Percentiles rank a stretch among this genome's conserved stretches.
These are phyloP conservation scores for Capronia epimyces DNA, from an alignment of 2,329 filamentous ascomycete species.

Conservation along the genomic window DNA sequence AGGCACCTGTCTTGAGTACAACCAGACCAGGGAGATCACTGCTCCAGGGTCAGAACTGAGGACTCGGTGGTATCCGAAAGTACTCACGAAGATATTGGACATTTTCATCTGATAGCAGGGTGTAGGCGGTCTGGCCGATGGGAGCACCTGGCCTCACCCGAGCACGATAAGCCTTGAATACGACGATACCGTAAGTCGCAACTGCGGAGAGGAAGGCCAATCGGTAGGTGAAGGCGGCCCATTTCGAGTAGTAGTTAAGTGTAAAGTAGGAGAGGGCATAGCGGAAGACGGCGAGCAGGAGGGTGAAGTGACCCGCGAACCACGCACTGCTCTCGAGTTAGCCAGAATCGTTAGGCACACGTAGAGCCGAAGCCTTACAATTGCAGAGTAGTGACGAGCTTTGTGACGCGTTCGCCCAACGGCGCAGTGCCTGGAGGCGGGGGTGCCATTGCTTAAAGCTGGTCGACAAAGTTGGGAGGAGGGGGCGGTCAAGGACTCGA, in stretches of 20 bases:
- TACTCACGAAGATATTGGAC: constrained; percentile 88
- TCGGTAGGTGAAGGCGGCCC: constrained; percentile 81
- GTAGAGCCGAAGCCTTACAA: constrained; percentile 39
- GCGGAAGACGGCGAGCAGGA: constrained; percentile 75
- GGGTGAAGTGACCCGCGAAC: constrained; percentile 63
- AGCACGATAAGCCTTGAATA: constrained; percentile 93
- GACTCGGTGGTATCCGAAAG: no score
- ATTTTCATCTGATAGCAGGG: constrained; percentile 82
- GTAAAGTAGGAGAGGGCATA: constrained; percentile 81
- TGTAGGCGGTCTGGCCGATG: constrained; percentile 48
- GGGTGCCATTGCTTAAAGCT: constrained; percentile 57
- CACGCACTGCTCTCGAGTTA: constrained; percentile 71
- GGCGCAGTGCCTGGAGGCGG: constrained; percentile 65
- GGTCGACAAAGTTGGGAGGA: constrained; percentile 1
- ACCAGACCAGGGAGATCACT: constrained; percentile 95
- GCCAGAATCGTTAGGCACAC: constrained; percentile 48
- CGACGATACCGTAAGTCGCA: constrained; percentile 92
- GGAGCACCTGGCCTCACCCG: constrained; percentile 55
- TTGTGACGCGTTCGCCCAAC: constrained; percentile 66
- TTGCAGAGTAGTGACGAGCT: constrained; percentile 83
- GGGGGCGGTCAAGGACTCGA: constrained; percentile 19
- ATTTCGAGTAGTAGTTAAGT: constrained; percentile 75
- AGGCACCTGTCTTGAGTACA: constrained; percentile 81
- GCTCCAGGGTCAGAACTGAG: constrained; percentile 16
- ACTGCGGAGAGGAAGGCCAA: constrained; percentile 84